Percentiles rank a stretch among this genome's conserved stretches.
Conservation (phyloP, 768 basidiomycete species). For the Lentinus brumalis region DNA sequence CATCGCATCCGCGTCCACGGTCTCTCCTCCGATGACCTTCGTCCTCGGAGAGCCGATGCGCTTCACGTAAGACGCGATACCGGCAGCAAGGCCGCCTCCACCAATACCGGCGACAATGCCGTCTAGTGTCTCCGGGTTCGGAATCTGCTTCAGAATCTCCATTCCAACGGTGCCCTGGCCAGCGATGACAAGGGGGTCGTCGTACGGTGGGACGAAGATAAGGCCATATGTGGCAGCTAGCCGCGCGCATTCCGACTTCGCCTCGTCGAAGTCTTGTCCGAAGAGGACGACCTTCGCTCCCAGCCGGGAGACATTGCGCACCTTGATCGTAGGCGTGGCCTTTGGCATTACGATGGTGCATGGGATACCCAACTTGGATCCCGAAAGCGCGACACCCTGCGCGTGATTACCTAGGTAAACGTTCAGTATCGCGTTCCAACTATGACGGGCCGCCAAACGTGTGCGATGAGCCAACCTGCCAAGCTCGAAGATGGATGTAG, state of each 20-base stretch:
- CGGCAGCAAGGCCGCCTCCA: constrained; percentile 91
- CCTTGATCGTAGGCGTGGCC: constrained; percentile 95
- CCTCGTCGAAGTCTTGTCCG: constrained; percentile 93
- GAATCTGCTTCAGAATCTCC: constrained; percentile 91
- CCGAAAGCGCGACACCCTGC: constrained; percentile 97
- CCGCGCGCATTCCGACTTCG: constrained; percentile 90
- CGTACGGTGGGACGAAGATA: constrained; percentile 94
- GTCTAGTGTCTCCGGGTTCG: constrained; percentile 73
- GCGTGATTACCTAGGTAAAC: constrained; percentile 86
- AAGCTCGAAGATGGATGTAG: too few species aligned
- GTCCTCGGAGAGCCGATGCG: constrained; percentile 85
- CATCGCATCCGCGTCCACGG: constrained; percentile 95
- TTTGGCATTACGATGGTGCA: constrained; percentile 99
- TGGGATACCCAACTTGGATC: constrained; percentile 81
- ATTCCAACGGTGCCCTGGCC: constrained; percentile 95
- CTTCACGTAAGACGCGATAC: constrained; percentile 90
- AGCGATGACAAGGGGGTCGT: constrained; percentile 95
- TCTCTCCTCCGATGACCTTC: constrained; percentile 89
- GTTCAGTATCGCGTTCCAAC: too few species aligned
- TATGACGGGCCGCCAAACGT: too few species aligned
- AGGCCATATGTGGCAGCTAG: constrained; percentile 77
- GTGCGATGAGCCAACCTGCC: too few species aligned
- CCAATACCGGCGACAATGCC: constrained; percentile 91
- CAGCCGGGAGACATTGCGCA: constrained; percentile 89
- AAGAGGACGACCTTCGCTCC: constrained; percentile 94